These are phyloP conservation scores for Arabidopsis lyrata DNA, from an alignment of 441 rosid species.

Conservation along the genomic window DNA sequence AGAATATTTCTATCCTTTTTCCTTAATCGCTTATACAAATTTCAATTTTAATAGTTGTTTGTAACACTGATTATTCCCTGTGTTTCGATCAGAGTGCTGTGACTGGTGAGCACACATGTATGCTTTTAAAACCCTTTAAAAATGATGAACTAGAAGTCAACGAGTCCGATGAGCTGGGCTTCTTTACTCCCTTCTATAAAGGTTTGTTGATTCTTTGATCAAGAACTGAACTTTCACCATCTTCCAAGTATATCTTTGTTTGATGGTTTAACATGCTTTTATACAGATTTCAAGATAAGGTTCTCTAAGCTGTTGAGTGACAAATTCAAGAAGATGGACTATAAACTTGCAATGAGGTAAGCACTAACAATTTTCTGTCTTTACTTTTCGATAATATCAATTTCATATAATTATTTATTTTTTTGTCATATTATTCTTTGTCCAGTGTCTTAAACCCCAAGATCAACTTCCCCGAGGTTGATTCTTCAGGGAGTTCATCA, in stretches of 20 bases:
- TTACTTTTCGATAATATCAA: not conserved
- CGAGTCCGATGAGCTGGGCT: conserved; percentile 82
- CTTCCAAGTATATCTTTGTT: conserved; percentile 1
- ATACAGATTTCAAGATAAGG: conserved; percentile 75
- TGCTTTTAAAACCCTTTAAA: conserved; percentile 85
- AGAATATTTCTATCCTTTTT: conserved; percentile 43
- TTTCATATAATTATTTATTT: not conserved
- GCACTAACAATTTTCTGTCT: conserved; percentile 31
- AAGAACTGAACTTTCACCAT: conserved; percentile 48
- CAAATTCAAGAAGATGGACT: conserved; percentile 77
- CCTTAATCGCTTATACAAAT: conserved; percentile 23
- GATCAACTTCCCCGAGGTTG: conserved; percentile 65
- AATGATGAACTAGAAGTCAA: conserved; percentile 68
- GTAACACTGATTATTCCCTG: conserved; percentile 33
- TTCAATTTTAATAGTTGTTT: conserved; percentile 37
- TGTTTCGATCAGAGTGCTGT: conserved; percentile 70
- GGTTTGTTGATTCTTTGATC: conserved; percentile 51
- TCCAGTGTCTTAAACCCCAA: conserved; percentile 90
- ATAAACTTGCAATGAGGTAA: conserved; percentile 96
- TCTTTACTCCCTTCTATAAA: conserved; percentile 89
- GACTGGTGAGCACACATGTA: conserved; percentile 96
- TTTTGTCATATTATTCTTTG: conserved; percentile 29
- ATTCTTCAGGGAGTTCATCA: conserved; percentile 47
- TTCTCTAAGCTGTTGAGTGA: conserved; percentile 69
- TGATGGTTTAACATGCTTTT: conserved; percentile 26